A percentile compares a stretch with the other conserved stretches of the same genome.
These are phyloP conservation scores for Saccharomycopsis sp. DNA, from an alignment of 805 yeast species.

Conservation along the genomic window DNA sequence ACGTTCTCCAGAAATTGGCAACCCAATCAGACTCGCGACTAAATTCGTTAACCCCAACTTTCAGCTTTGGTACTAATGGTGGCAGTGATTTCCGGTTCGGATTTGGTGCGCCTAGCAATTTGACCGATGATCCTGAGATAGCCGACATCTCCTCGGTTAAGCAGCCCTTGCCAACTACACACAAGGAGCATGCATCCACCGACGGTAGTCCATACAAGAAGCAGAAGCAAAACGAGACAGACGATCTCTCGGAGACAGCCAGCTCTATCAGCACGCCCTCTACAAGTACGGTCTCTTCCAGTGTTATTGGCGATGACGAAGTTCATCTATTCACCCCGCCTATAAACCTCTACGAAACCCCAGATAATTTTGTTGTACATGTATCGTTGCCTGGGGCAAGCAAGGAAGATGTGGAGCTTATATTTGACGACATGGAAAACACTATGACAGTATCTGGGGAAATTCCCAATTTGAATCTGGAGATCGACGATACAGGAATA, in stretches of 20 bases:
- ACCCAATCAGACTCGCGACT: not conserved
- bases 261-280: not conserved
- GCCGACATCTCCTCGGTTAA: not conserved
- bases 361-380: not conserved
- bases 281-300: not conserved
- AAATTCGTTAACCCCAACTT: not conserved
- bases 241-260: not conserved
- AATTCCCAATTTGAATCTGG: slow-evolving; percentile 48
- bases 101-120: not conserved
- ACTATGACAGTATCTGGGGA: slow-evolving; percentile 29
- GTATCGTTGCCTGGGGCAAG: not conserved
- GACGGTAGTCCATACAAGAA: too few relatives aligned
- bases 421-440: not conserved
- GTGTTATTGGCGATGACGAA: not conserved
- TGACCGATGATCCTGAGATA: not conserved
- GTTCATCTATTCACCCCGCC: not conserved
- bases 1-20: not conserved
- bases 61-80: not conserved
- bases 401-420: not conserved
- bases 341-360: not conserved
- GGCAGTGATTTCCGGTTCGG: not conserved
- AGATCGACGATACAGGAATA: not conserved
- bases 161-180: not conserved
- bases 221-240: not conserved
- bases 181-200: too few relatives aligned